These are phyloP conservation scores for Amylocarpus encephaloides DNA, from an alignment of 2,329 filamentous ascomycete species.

Conservation along the genomic window DNA sequence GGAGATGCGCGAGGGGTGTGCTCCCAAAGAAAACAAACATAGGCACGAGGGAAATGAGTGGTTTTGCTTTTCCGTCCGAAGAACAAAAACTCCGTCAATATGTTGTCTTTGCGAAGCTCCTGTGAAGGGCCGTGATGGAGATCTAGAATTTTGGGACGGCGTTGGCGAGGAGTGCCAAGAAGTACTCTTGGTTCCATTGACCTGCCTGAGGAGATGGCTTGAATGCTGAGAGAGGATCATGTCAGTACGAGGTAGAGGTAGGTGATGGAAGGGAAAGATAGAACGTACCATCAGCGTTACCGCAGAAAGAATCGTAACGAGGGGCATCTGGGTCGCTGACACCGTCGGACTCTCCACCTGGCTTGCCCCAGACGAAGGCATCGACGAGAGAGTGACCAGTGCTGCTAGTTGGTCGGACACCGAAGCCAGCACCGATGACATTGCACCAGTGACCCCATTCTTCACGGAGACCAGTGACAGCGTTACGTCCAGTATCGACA, in stretches of 20 bases:
- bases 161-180: constrained; percentile 39
- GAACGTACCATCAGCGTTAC: constrained; percentile 42
- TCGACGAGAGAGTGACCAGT: constrained; percentile 26
- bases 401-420: constrained; percentile 27
- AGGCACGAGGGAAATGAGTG: no score
- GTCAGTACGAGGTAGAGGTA: background rate
- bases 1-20: no score
- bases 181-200: constrained; percentile 40
- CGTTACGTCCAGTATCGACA: constrained; percentile 45
- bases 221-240: constrained; percentile 24
- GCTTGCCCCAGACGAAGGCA: constrained; percentile 33
- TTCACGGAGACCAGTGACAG: constrained; percentile 37
- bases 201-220: constrained; percentile 39
- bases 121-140: no score
- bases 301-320: constrained; percentile 46
- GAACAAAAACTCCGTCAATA: no score
- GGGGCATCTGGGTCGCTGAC: constrained; percentile 29
- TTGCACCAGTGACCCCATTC: constrained; percentile 44
- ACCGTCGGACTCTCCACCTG: constrained; percentile 31
- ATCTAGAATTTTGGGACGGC: constrained; percentile 26
- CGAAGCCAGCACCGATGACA: constrained; percentile 30
- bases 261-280: constrained; percentile 47
- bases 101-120: no score
- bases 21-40: no score
- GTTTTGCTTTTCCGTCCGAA: no score